Conservation (phyloP, 164 flowering plant species). For the Protea cynaroides region DNA sequence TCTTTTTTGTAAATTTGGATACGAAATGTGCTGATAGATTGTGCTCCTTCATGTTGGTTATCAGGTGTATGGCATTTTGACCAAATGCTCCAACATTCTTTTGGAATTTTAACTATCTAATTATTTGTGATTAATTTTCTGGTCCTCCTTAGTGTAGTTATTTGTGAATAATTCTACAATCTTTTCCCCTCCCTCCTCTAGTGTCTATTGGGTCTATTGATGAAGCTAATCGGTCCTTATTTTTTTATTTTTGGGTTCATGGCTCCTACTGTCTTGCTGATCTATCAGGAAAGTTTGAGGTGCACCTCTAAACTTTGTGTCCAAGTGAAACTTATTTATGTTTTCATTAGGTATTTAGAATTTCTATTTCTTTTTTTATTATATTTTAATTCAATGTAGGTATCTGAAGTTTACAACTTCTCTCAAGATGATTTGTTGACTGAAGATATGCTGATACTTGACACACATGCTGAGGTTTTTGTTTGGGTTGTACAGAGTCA, state of each 20-base stretch:
- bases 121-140: too few species aligned
- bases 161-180: too few species aligned
- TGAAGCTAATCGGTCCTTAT: constrained; percentile 9
- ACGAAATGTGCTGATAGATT: too few species aligned
- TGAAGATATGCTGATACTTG: constrained; percentile 88
- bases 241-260: background rate
- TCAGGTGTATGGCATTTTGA: too few species aligned
- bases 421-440: constrained; percentile 96
- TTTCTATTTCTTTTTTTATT: background rate
- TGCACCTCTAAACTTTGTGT: constrained; percentile 19
- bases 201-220: too few species aligned
- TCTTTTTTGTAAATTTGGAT: too few species aligned
- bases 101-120: too few species aligned
- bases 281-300: constrained; percentile 91
- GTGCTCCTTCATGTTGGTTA: too few species aligned
- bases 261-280: constrained; percentile 27
- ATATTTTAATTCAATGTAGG: constrained; percentile 40
- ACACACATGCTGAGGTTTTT: constrained; percentile 95
- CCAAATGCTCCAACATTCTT: too few species aligned
- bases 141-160: too few species aligned
- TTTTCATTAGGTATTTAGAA: background rate
- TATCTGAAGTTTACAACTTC: constrained; percentile 85
- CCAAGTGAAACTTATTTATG: background rate
- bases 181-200: too few species aligned
- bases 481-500: constrained; percentile 81